phyloP scores from a whole-genome alignment of 352 stramenopile genomes.

The Phytopythium montanum region DNA sequence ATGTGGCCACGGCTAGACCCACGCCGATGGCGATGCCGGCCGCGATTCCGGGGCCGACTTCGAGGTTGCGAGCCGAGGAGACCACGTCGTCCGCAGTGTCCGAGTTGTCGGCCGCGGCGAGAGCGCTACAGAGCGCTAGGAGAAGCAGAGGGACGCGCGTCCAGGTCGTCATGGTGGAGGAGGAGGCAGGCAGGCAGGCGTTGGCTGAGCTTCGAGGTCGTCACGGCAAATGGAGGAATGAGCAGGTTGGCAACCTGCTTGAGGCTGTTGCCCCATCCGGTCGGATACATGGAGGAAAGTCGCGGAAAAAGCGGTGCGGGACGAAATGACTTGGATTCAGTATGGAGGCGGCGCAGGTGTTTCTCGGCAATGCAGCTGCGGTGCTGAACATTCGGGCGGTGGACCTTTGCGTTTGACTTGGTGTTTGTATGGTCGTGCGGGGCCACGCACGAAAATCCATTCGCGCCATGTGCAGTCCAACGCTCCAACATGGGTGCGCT shows the following conservation, averaged over 20 bases:
- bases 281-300: not conserved
- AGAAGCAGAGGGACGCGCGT: constrained; percentile 13
- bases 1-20: constrained; percentile 32
- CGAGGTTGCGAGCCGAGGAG: constrained; percentile 14
- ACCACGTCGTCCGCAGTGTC: constrained; percentile 18
- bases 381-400: not conserved
- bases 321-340: not conserved
- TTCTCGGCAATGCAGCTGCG: not conserved
- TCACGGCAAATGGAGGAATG: not conserved
- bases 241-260: not conserved
- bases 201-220: no score
- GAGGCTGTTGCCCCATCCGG: no score
- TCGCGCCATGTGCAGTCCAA: no score
- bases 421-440: constrained; percentile 7
- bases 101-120: constrained; percentile 12
- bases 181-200: not conserved
- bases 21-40: constrained; percentile 41
- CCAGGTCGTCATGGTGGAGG: not conserved
- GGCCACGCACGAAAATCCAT: no score
- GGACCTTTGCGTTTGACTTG: not conserved
- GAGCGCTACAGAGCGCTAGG: constrained; percentile 9
- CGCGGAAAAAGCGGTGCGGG: not conserved
- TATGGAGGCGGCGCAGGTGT: not conserved
- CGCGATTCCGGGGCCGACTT: constrained; percentile 29
- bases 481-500: no score